Base-by-base conservation (phyloP, 2,329 filamentous ascomycete genomes). In the Erysiphe neolycopersici region DNA sequence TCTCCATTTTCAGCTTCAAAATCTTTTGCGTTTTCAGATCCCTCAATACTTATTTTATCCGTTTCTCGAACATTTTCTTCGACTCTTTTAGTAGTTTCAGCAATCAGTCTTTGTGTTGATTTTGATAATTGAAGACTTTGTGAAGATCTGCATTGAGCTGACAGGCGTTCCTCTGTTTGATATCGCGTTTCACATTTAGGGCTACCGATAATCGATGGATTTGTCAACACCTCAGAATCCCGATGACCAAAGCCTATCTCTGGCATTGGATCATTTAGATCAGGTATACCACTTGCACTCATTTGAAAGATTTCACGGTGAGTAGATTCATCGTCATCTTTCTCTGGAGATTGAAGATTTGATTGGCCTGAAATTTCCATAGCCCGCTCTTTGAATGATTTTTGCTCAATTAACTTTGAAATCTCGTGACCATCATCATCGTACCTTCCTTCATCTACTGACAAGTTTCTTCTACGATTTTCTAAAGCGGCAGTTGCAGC, bases 191-290 rank as follows among this genome's bases (percentile, higher is more conserved):
- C 53, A 42, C 72, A 75, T 42, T 79, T 69, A 1, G 76, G 76
- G 16, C 79, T 82, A 50, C 84, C 71, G 36, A 91, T 73, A 42
- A 85, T 67, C 0, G 85, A 93, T 2, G 83, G 83, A 54, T 91
- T 91, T 16, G 84, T 92, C 39, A 73, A 76, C 14, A 82, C 68
- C 47, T 91, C 83, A 18, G 61, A 60, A 33, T 72, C 68, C 11
- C 68, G 64, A 46, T 65, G 62, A 14, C 37, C 40, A 42, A 60
- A 63, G 4, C 78, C 82, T 53, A 80, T 74, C 54, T 85, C 83
- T 0, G 79, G 81, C 64, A 85, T 71, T 5, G 79, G 77, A 51
- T 85, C 66, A 45, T 75, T 61, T 32, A 70, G 61, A 49, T 76
- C 68, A 3, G 82, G 82, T 47, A 85, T 57, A 40, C 75, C 77